Base-by-base conservation (phyloP, 1,139 yeast species). In the Blastobotrys indianensis region DNA sequence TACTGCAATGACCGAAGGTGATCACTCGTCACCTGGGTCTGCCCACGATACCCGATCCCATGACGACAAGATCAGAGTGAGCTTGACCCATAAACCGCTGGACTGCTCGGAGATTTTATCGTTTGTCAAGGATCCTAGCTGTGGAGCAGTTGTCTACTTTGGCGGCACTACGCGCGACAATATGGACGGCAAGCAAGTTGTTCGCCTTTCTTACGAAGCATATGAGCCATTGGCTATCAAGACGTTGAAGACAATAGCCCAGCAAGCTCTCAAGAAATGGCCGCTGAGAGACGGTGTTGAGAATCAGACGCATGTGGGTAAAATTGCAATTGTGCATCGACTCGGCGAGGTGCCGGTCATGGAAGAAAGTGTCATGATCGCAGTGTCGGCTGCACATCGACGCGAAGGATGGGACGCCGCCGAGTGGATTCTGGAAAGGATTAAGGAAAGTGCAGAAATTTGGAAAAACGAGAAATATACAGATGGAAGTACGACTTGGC, bases 121-220 rank as follows among this genome's bases (percentile, higher is more conserved):
- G 13, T 61, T 61, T 49, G 68, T 63, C 30, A 56, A 60, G 34
- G 46, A 55, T 35, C 62, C 63, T 3, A 51, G 56, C 11, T 73
- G 76, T 0, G 79, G 79, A 1, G 79, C 77, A 0, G 64, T 72
- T 2, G 69, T 74, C 7, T 62, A 65, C 40, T 74, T 74, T 59
- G 73, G 72, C 4, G 79, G 79, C 1, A 71, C 70, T 6, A 74
- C 79, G 8, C 59, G 79, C 45, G 69, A 72, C 55, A 58, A 58
- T 20, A 68, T 72, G 54, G 69, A 65, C 32, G 67, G 65, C 9
- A 67, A 70, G 44, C 54, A 50, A 6, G 79, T 74, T 11, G 49
- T 48, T 1, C 57, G 62, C 12, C 59, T 74, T 16, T 56, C 67
- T 23, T 73, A 73, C 52, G 77, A 73, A 42, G 68, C 75, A 2